A percentile compares a stretch with the other conserved stretches of the same genome.
Evolutionary conservation across 2,329 filamentous ascomycete species (phyloP).

Genomic region (Blastomyces gilchristii): DNA sequence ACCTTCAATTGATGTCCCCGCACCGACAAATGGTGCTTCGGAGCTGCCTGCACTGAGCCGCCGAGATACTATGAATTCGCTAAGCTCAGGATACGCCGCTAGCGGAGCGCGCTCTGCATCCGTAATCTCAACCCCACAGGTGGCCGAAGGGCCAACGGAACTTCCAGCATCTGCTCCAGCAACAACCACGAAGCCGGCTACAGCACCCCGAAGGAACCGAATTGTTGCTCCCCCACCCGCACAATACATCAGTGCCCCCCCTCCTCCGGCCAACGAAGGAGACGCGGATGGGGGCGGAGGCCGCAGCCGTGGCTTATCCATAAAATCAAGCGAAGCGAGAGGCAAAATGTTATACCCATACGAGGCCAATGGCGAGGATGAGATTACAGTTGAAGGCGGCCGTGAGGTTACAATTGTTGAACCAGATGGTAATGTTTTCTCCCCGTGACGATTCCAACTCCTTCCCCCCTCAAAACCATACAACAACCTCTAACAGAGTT

Average conservation of each 20-base stretch:
- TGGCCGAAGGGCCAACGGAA: slow-evolving; percentile 43
- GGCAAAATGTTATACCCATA: slow-evolving; percentile 89
- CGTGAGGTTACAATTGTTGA: slow-evolving; percentile 69
- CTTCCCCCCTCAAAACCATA: background rate
- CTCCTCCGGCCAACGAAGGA: slow-evolving; percentile 34
- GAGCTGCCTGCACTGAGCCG: slow-evolving; percentile 61
- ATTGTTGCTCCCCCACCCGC: slow-evolving; percentile 80
- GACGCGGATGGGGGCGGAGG: slow-evolving; percentile 23
- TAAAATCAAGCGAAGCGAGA: slow-evolving; percentile 45
- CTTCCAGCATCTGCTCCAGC: slow-evolving; percentile 30
- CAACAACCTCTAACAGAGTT: background rate
- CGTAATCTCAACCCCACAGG: slow-evolving; percentile 40
- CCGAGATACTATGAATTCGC: slow-evolving; percentile 79
- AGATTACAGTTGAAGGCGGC: slow-evolving; percentile 70
- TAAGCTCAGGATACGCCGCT: slow-evolving; percentile 78
- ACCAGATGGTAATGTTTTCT: slow-evolving; percentile 62
- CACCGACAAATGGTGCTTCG: slow-evolving; percentile 32
- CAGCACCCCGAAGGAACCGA: slow-evolving; percentile 25
- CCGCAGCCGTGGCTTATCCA: slow-evolving; percentile 20
- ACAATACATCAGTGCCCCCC: slow-evolving; percentile 62
- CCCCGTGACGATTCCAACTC: background rate
- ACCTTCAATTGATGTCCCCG: slow-evolving; percentile 21
- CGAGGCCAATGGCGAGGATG: slow-evolving; percentile 67
- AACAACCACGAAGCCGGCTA: slow-evolving; percentile 41
- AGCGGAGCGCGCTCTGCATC: slow-evolving; percentile 68